phyloP scores from a whole-genome alignment of 2,329 filamentous ascomycete genomes.

The Fusarium cicatricum region DNA sequence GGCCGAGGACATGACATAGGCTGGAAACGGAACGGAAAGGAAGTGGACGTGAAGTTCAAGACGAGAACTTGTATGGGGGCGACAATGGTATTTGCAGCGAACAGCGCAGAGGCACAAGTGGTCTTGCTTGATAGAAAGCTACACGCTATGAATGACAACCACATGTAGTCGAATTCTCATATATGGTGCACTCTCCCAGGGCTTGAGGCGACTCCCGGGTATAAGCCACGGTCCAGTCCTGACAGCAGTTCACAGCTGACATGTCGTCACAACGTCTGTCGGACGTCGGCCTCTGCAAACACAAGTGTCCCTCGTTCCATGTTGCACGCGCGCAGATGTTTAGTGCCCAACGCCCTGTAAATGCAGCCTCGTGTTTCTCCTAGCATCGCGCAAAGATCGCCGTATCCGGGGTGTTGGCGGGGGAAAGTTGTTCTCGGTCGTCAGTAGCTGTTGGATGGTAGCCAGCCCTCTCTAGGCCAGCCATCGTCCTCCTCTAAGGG shows the following conservation, averaged over 20 bases:
- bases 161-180: constrained; percentile 13
- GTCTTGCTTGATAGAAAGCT: constrained; percentile 17
- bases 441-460: not conserved
- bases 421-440: constrained; percentile 4
- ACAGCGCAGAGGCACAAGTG: not conserved
- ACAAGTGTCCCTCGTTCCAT: constrained; percentile 7
- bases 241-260: constrained; percentile 6
- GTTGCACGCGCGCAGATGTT: constrained; percentile 10
- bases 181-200: constrained; percentile 5
- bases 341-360: constrained; percentile 18
- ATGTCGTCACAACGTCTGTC: constrained; percentile 4
- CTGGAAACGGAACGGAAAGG: not conserved
- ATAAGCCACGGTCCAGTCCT: not conserved
- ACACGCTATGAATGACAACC: constrained; percentile 10
- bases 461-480: constrained; percentile 29
- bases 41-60: not conserved
- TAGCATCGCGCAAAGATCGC: not conserved
- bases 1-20: constrained; percentile 1
- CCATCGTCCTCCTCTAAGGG: constrained; percentile 78
- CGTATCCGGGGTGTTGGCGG: not conserved
- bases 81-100: not conserved
- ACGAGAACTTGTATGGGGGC: not conserved
- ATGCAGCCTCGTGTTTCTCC: constrained; percentile 15
- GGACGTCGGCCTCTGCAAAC: constrained; percentile 6
- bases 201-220: constrained; percentile 6